Evolutionary conservation across 305 asterid species (phyloP).

Genomic region (Ilex paraguariensis): DNA sequence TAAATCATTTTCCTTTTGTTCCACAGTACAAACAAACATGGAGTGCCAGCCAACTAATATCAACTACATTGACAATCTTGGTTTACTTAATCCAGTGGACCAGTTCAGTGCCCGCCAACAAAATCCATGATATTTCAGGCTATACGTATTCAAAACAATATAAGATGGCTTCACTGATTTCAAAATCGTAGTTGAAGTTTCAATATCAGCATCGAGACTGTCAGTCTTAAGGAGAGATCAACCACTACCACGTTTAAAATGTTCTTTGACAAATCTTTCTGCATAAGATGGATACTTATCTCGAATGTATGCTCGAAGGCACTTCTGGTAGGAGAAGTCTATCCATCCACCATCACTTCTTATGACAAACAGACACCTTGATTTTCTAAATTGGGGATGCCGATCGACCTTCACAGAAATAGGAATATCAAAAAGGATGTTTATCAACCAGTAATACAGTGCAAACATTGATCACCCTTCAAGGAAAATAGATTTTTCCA

Average conservation of each 20-base stretch:
- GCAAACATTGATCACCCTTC: too few relatives aligned
- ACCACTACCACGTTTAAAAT: constrained; percentile 67
- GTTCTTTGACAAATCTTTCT: constrained; percentile 60
- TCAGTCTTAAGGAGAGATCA: constrained; percentile 14
- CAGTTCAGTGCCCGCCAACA: neutral
- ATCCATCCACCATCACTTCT: constrained; percentile 91
- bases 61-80: constrained; percentile 26
- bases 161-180: constrained; percentile 5
- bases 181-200: constrained; percentile 7
- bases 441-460: too few relatives aligned
- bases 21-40: constrained; percentile 4
- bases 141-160: constrained; percentile 3
- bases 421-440: neutral
- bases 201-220: constrained; percentile 2
- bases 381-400: constrained; percentile 72
- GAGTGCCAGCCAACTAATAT: constrained; percentile 17
- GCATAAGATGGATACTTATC: constrained; percentile 71
- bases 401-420: constrained; percentile 64
- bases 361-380: constrained; percentile 93
- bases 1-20: constrained; percentile 11
- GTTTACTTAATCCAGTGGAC: neutral
- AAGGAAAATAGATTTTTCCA: too few relatives aligned
- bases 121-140: neutral
- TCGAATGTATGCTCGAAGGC: constrained; percentile 67
- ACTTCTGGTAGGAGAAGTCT: constrained; percentile 96